Conservation (phyloP, 305 asterid species). For the Caryopteris hybrid region DNA sequence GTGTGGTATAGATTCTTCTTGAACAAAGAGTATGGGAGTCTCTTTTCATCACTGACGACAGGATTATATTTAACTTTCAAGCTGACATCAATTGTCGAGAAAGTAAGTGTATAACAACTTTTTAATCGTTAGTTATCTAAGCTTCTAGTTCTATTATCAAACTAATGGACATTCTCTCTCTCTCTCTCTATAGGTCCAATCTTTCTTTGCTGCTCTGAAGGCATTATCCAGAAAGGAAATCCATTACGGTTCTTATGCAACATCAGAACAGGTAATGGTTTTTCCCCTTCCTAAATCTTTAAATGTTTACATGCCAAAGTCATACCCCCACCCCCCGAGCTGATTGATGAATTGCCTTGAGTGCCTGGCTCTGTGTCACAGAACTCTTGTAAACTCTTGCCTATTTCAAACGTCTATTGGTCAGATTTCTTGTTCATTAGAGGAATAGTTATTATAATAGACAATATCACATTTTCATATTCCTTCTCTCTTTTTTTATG, state of each 20-base stretch:
- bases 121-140: constrained; percentile 2
- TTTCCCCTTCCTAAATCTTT: not conserved
- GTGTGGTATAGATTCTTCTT: constrained; percentile 96
- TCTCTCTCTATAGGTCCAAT: constrained; percentile 54
- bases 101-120: constrained; percentile 40
- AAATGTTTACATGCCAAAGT: not conserved
- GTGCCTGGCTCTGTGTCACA: not conserved
- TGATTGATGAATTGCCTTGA: not conserved
- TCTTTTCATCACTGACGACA: constrained; percentile 83
- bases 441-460: not conserved
- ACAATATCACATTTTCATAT: not conserved
- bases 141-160: not conserved
- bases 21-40: constrained; percentile 94
- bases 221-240: constrained; percentile 82
- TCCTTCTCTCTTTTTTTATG: constrained; percentile 1
- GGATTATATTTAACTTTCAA: constrained; percentile 91
- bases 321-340: not conserved
- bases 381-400: not conserved
- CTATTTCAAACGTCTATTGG: not conserved
- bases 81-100: constrained; percentile 81
- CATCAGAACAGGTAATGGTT: constrained; percentile 73
- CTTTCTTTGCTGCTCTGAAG: constrained; percentile 67
- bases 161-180: constrained; percentile 6
- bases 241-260: constrained; percentile 86
- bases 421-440: not conserved